Base-by-base conservation (phyloP, 768 basidiomycete genomes). In the Phlebiopsis flavidoalba region DNA sequence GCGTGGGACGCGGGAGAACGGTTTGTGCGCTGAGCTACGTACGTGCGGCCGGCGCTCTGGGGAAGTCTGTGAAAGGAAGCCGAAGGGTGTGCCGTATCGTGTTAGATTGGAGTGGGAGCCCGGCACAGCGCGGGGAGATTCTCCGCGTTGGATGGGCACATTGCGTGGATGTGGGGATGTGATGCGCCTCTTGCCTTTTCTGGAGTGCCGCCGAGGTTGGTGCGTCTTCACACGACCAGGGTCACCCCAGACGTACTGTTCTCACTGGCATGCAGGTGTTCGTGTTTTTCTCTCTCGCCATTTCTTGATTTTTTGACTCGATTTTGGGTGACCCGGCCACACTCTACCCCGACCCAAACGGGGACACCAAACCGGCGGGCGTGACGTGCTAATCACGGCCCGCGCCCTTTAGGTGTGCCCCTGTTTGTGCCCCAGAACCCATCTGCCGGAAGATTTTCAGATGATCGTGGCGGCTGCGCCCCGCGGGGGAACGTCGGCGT, bases 401-500 rank as follows among this genome's bases (percentile, higher is more conserved):
- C 3, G 11, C 17, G 40, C 11, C 40, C 10, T 43, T 43, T 43
- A 8, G 11, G 40, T 17, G 12, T 12, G 17, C 7, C 8, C 37
- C 14, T 14, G 14, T 14, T 14, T 43, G 40, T 17, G 40, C 10
- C n/a, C n/a, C n/a, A n/a, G n/a, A n/a, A 31, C 26, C 26, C 2
- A 43, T 43, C 40, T 43, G 3, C 40, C 40, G 40, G 40, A 43
- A 43, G 40, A 43, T 43, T 43, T 43, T 43, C 40, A 43, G 40
- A 43, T 43, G 40, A 43, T 43, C 40, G 40, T 43, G 40, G n/a
- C n/a, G n/a, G n/a, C n/a, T n/a, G n/a, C n/a, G n/a, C 19, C 45
- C 17, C 15, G 10, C 60, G 60, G 60, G 11, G 24, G 37, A 60
- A 48, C 35, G 19, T 60, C 60, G 60, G 60, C 45, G 43, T 35